Evolutionary conservation across 2,329 filamentous ascomycete genomes (phyloP), one percentile per base, ranked within the genome.

Genomic region (Colletotrichum lupini): DNA sequence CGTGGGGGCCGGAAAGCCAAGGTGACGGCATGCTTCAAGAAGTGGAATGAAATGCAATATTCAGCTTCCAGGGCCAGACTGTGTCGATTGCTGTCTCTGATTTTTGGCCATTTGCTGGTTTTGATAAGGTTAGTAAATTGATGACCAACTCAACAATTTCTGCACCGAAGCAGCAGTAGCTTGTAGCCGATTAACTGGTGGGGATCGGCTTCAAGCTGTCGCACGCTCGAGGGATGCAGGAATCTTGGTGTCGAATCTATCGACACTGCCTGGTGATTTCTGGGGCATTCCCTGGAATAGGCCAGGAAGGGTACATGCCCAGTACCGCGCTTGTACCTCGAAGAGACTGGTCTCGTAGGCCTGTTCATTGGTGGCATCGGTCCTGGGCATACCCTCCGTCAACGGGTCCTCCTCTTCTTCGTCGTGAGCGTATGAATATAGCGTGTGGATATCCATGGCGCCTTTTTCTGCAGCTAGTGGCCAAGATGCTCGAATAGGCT

Each of bases 381-480:
- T 16, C 67, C 61, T 61, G 46, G 61, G 24, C 59, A 53, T 19
- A 26, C 42, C 35, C 66, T 69, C 67, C 46, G 28, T 57, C 53
- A 37, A 52, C 55, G 37, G 55, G 52, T 60, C 32, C 56, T 60
- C 37, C 53, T 42, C 7, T 22, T 28, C 60, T 52, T 42, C 32
- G 30, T 49, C 8, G 19, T 56, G 46, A 55, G 58, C 52, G 37
- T 7, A 19, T 42, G 37, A 42, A 19, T 60, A 42, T 64, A 64
- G 52, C 37, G 58, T 58, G 35, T 32, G 59, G 52, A 52, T 46
- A 58, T 30, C 5, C 58, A 64, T 62, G 37, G 55, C 66, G 66
- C 28, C n/a, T 24, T 59, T 70, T n/a, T 16, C 68, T 70, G 68
- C 70, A 73, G 60, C 60, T 65, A 66, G 67, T 57, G 70, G 52